Evolutionary conservation across 192 early-diverging fungal species (phyloP).

Genomic region (Phycomyces blakesleeanus): DNA sequence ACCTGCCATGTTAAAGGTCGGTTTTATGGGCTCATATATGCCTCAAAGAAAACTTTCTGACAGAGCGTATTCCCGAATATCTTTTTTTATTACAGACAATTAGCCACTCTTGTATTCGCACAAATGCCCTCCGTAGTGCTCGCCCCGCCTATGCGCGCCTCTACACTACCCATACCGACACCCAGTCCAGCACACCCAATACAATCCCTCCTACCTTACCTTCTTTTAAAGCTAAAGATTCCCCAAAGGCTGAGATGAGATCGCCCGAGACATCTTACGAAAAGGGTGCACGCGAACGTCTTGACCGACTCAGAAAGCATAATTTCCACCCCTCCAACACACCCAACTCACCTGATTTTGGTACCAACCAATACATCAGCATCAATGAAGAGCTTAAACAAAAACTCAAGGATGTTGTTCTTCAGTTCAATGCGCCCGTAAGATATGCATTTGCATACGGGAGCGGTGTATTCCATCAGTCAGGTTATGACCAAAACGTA

Average conservation of each 20-base stretch:
- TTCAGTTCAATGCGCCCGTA: slow-evolving; percentile 52
- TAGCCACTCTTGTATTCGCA: neutral
- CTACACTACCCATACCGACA: neutral
- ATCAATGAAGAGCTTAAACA: slow-evolving; percentile 52
- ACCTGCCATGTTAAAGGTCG: slow-evolving; percentile 1
- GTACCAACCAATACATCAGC: slow-evolving; percentile 55
- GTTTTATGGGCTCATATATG: neutral
- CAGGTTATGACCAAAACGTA: slow-evolving; percentile 68
- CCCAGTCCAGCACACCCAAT: neutral
- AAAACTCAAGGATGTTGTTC: slow-evolving; percentile 44
- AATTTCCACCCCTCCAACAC: slow-evolving; percentile 36
- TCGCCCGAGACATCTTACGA: neutral
- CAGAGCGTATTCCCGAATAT: neutral
- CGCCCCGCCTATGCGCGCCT: neutral
- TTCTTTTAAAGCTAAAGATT: neutral
- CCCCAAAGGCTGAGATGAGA: neutral
- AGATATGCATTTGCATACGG: slow-evolving; percentile 94
- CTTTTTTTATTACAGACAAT: neutral
- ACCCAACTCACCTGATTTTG: slow-evolving; percentile 49
- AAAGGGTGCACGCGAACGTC: slow-evolving; percentile 13
- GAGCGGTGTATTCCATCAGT: slow-evolving; percentile 89
- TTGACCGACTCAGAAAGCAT: slow-evolving; percentile 23
- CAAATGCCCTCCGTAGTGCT: neutral
- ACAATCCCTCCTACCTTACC: neutral
- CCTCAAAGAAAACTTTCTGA: neutral